Base-by-base conservation (phyloP, 345 rosid genomes). In the Camelina neglecta region DNA sequence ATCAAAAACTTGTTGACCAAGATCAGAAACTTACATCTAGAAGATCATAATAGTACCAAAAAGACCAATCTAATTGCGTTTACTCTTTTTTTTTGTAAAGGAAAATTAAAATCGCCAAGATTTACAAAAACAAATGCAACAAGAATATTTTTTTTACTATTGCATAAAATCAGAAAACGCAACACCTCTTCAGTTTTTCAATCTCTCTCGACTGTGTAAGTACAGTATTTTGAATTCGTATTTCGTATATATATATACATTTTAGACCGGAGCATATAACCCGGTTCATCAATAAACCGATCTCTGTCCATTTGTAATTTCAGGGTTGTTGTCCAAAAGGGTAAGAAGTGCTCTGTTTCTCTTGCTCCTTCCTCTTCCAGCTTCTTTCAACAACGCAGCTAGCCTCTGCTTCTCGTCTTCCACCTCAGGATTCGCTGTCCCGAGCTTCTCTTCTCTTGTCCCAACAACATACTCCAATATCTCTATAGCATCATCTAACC, bases 371-470 rank as follows among this genome's bases (percentile, higher is more conserved):
- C 83, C 92, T 76, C 85, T 89, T 51, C 97, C 96, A 58, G 96
- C 97, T 73, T 92, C 97, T 79, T 89, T 95, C 87, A 95, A 72
- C 83, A 92, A 73, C 78, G 84, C 93, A 1, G 78, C 85, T 26
- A 95, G 51, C 80, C 99, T 83, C 81, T 85, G 66, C 65, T 89
- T 95, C 80, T 95, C 97, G 12, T 86, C 96, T 2, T 82, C 86
- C 54, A 90, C 99, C 56, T 95, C 97, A 1, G 97, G 96, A 84
- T 89, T 89, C 58, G 97, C 97, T 1, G 97, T 95, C 79, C 99
- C 99, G 5, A 95, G 96, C 84, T 95, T 92, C 83, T 95, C 92
- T 60, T 95, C 99, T 83, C 97, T 92, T 83, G 89, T 87, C 4
- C 88, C 91, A 61, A 95, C 97, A 54, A 95, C 88, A 70, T 83